Evolutionary conservation across 495 filamentous ascomycete genomes (phyloP), one percentile per base, ranked within the genome.

Genomic region (Cetradonia linearis): DNA sequence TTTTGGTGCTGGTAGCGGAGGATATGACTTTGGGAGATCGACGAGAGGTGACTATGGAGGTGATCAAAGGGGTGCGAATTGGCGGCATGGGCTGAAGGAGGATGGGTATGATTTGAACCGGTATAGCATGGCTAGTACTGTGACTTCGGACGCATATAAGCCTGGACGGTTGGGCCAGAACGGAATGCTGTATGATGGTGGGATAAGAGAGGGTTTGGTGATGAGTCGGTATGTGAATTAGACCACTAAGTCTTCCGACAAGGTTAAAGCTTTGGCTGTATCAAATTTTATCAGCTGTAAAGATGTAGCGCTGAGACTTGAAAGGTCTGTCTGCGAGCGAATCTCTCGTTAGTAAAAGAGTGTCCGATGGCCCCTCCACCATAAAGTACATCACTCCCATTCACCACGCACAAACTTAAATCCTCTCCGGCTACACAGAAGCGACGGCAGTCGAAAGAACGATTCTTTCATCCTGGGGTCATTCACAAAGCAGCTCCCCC

Each of bases 401-500:
- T 44, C 6, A 44, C n/a, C n/a, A 9, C 40, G 10, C 11, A 44
- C 40, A 10, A 23, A 2, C n/a, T 44, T 9, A 1, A n/a, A 2
- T 44, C 7, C 40, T 20, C n/a, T 20, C 40, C n/a, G n/a, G 18
- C 40, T 44, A 9, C 7, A 1, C 40, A 10, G 40, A 44, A 44
- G n/a, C n/a, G 40, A n/a, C 40, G n/a, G 40, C 40, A n/a, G 1
- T 36, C n/a, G n/a, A 20, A 23, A 23, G 40, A 20, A 23, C 20
- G 2, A 20, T 23, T 11, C 5, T 44, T n/a, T 44, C 2, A 23
- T 44, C n/a, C n/a, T 9, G 7, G n/a, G n/a, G 0, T 42, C n/a
- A 44, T 20, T 42, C 28, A 62, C 23, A 62, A 56, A 36, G 49
- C 34, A 30, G 48, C 61, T 14, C 61, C 61, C 18, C 56, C 61